phyloP scores from a whole-genome alignment of 257 asterid species.

The Solanum etuberosum region DNA sequence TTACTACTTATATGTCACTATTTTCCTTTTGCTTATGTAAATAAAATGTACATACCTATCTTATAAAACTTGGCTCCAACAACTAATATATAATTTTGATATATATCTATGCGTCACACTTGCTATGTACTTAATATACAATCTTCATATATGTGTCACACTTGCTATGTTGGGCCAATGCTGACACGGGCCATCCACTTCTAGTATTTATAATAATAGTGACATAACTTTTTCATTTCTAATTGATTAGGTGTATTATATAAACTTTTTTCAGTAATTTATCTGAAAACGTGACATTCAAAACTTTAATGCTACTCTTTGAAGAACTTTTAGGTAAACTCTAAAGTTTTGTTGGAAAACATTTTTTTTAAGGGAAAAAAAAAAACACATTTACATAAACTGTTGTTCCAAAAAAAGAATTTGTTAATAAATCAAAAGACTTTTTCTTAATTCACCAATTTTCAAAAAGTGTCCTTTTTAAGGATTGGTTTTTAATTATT shows the following conservation, averaged over 20 bases:
- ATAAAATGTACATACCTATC: too few species aligned
- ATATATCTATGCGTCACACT: too few species aligned
- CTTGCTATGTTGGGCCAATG: too few species aligned
- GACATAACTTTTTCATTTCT: not conserved
- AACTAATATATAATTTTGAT: too few species aligned
- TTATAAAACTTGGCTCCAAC: too few species aligned
- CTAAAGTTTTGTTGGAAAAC: not conserved
- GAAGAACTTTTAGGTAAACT: not conserved
- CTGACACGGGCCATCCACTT: too few species aligned
- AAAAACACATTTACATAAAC: not conserved
- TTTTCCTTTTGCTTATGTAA: too few species aligned
- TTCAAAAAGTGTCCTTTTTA: not conserved
- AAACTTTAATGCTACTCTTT: too few species aligned
- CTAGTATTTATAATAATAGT: not conserved
- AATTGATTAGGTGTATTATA: not conserved
- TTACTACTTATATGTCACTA: too few species aligned
- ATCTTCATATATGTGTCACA: too few species aligned
- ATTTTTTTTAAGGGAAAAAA: too few species aligned
- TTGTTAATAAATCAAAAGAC: not conserved
- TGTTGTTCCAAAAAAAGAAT: not conserved
- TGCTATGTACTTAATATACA: too few species aligned
- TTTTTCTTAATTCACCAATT: not conserved
- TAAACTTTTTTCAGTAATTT: not conserved
- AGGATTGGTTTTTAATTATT: not conserved
- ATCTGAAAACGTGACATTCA: not conserved